phyloP scores from a whole-genome alignment of 78 protist species.

The Bodo saltans region DNA sequence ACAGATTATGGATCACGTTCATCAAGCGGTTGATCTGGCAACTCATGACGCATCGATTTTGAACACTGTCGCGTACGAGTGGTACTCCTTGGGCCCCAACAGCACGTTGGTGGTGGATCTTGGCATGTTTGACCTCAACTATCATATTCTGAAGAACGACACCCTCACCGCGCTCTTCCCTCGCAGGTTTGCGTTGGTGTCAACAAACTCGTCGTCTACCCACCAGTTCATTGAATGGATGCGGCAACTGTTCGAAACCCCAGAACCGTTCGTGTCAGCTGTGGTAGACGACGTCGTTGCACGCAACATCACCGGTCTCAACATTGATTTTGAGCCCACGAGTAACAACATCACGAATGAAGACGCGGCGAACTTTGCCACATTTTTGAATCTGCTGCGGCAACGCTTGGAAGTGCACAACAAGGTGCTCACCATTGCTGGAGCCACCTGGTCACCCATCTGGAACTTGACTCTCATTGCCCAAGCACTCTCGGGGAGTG shows the following conservation, averaged over 20 bases:
- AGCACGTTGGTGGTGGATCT: too few relatives aligned
- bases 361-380: background rate
- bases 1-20: too few relatives aligned
- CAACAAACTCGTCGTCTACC: background rate
- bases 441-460: background rate
- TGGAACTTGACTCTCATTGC: background rate
- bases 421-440: background rate
- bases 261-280: background rate
- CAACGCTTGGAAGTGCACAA: background rate
- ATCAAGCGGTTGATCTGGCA: too few relatives aligned
- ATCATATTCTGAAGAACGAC: too few relatives aligned
- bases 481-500: too few relatives aligned
- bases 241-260: background rate
- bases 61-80: background rate
- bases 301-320: too few relatives aligned
- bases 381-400: background rate
- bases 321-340: background rate
- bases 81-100: background rate
- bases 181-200: background rate
- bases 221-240: background rate
- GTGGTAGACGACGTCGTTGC: too few relatives aligned
- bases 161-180: too few relatives aligned
- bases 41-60: too few relatives aligned
- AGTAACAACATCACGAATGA: background rate
- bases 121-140: too few relatives aligned